A percentile compares a stretch with the other conserved stretches of the same genome.
phyloP scores from a whole-genome alignment of 345 rosid species.

The Sonneratia caseolaris region DNA sequence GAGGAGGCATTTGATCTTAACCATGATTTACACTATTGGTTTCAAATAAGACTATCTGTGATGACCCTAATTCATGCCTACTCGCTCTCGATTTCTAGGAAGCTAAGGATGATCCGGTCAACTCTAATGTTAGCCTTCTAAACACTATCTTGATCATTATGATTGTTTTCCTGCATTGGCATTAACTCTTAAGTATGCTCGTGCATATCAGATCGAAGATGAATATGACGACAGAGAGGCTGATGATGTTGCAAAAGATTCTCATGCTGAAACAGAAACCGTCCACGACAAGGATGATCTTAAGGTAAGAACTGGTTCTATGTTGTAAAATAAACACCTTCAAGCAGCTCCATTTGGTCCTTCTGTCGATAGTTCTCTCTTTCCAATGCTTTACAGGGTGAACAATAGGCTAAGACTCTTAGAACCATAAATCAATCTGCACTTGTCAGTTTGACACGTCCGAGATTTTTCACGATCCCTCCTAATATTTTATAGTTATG shows the following conservation, averaged over 20 bases:
- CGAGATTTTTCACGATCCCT: neutral
- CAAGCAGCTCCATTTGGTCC: neutral
- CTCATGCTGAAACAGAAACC: conserved; percentile 1
- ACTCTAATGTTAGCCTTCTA: conserved; percentile 19
- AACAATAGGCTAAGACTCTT: neutral
- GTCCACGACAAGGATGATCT: conserved; percentile 18
- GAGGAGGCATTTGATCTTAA: conserved; percentile 9
- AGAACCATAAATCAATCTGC: neutral
- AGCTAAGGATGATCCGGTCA: conserved; percentile 16
- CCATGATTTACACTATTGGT: neutral
- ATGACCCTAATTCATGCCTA: neutral
- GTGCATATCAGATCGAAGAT: conserved; percentile 13
- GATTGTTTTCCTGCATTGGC: neutral
- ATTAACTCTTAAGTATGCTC: neutral
- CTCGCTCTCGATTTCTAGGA: conserved; percentile 18
- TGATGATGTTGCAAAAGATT: conserved; percentile 19
- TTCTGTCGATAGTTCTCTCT: neutral
- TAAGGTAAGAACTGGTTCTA: neutral
- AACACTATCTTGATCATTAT: neutral
- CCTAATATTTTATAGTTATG: neutral
- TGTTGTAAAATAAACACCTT: neutral
- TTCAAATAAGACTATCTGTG: neutral
- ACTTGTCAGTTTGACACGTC: neutral
- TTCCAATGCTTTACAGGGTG: neutral
- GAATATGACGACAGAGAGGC: conserved; percentile 22